Percentiles rank a stretch among this genome's conserved stretches.
These are phyloP conservation scores for Chlorophyllum brunneum DNA, from an alignment of 768 basidiomycete genomes.

Conservation along the genomic window DNA sequence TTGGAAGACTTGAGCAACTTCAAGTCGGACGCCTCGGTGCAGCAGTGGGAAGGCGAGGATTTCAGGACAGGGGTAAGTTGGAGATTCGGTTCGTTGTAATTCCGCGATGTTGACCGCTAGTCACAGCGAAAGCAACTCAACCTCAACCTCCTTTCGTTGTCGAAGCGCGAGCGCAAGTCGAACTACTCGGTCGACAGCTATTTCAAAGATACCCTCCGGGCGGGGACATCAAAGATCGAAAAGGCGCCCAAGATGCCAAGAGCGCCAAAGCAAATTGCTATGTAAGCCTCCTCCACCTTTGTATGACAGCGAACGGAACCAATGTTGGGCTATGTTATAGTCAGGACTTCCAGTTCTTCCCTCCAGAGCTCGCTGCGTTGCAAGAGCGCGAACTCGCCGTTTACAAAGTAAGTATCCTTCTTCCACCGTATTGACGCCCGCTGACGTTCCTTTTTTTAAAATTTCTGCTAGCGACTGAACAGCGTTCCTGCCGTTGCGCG, in stretches of 20 bases:
- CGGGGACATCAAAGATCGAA: conserved; percentile 70
- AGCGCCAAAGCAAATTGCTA: conserved; percentile 82
- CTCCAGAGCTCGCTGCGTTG: conserved; percentile 69
- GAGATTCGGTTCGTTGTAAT: conserved; percentile 2
- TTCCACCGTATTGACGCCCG: neutral
- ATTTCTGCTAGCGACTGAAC: conserved; percentile 59
- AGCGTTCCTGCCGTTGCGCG: conserved; percentile 61
- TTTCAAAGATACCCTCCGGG: conserved; percentile 88
- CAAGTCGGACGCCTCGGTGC: conserved; percentile 87
- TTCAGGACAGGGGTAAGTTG: conserved; percentile 67
- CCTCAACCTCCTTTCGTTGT: conserved; percentile 78
- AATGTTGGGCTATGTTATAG: too few relatives aligned
- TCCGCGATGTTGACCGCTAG: conserved; percentile 2
- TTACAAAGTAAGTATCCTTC: conserved; percentile 51
- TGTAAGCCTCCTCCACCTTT: conserved; percentile 44
- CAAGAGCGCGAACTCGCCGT: conserved; percentile 87
- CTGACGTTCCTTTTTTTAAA: too few relatives aligned
- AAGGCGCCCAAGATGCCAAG: conserved; percentile 82
- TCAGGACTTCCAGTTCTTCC: conserved; percentile 97
- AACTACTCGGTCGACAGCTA: conserved; percentile 96
- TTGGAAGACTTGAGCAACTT: conserved; percentile 96
- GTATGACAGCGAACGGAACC: conserved; percentile 7
- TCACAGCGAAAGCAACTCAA: conserved; percentile 62
- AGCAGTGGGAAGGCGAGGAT: conserved; percentile 96
- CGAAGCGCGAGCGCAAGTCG: conserved; percentile 89